Percentiles rank a stretch among this genome's conserved stretches.
Evolutionary conservation across 2,329 filamentous ascomycete genomes (phyloP).

Genomic region (Metarhizium rileyi): DNA sequence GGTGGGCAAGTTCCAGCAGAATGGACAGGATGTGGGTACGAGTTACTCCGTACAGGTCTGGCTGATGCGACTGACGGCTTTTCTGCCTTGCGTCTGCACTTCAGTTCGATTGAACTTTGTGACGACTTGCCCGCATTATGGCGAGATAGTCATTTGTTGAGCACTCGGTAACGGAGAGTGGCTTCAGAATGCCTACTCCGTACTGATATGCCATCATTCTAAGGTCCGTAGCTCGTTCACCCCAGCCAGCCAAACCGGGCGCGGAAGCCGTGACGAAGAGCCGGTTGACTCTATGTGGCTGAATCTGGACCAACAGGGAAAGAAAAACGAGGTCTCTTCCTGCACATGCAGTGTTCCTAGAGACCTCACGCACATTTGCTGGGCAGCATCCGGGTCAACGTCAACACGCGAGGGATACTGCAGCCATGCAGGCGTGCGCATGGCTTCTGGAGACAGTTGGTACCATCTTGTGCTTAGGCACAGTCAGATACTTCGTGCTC

Average conservation of each 20-base stretch:
- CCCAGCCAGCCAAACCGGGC: background rate
- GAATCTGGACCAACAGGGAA: background rate
- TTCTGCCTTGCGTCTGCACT: no score
- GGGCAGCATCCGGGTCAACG: background rate
- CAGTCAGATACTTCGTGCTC: background rate
- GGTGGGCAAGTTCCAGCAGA: background rate
- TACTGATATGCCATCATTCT: background rate
- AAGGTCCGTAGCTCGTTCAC: background rate
- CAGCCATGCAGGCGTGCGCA: background rate
- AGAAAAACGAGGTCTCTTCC: background rate
- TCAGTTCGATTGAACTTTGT: no score
- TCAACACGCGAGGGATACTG: background rate
- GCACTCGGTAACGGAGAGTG: background rate
- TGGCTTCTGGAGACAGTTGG: no score
- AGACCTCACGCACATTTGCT: background rate
- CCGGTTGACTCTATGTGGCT: background rate
- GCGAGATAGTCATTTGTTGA: no score
- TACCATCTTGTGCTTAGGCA: no score
- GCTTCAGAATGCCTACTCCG: background rate
- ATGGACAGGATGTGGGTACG: background rate
- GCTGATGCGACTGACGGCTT: background rate
- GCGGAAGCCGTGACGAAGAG: background rate
- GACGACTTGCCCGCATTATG: no score
- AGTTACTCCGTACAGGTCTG: background rate
- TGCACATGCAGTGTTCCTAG: background rate